Evolutionary conservation across 768 basidiomycete species (phyloP).

Genomic region (Russula dissimulans): DNA sequence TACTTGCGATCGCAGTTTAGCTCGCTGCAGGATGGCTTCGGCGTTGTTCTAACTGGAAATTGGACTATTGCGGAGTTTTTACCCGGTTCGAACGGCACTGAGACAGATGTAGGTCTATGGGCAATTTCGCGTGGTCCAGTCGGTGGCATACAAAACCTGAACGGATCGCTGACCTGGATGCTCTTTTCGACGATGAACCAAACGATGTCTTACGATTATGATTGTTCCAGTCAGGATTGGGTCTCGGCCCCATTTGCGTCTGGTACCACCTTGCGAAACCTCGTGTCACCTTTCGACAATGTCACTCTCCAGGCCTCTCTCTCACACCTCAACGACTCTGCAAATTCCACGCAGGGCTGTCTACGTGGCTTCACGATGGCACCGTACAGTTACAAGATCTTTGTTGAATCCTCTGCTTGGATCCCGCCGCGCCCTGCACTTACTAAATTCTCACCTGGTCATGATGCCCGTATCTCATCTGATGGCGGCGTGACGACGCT

Average conservation of each 20-base stretch:
- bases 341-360: slow-evolving; percentile 67
- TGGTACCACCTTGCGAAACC: slow-evolving; percentile 55
- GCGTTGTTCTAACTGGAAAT: slow-evolving; percentile 75
- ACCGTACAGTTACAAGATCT: slow-evolving; percentile 71
- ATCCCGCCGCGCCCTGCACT: slow-evolving; percentile 59
- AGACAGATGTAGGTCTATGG: slow-evolving; percentile 85
- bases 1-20: slow-evolving; percentile 59
- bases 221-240: slow-evolving; percentile 50
- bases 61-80: slow-evolving; percentile 51
- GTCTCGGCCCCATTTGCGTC: slow-evolving; percentile 71
- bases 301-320: slow-evolving; percentile 18
- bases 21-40: slow-evolving; percentile 78
- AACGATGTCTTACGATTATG: slow-evolving; percentile 52
- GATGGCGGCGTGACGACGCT: slow-evolving; percentile 46
- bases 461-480: slow-evolving; percentile 64
- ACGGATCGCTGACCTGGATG: slow-evolving; percentile 63
- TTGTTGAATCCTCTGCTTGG: slow-evolving; percentile 67
- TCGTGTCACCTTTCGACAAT: slow-evolving; percentile 75
- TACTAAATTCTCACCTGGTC: slow-evolving; percentile 76
- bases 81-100: slow-evolving; percentile 77
- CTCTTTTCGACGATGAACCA: slow-evolving; percentile 80
- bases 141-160: slow-evolving; percentile 46
- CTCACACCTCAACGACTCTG: slow-evolving; percentile 54
- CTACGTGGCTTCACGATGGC: slow-evolving; percentile 54
- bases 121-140: slow-evolving; percentile 65